phyloP scores from a whole-genome alignment of 306 rosid species.

The Cicer bijugum region DNA sequence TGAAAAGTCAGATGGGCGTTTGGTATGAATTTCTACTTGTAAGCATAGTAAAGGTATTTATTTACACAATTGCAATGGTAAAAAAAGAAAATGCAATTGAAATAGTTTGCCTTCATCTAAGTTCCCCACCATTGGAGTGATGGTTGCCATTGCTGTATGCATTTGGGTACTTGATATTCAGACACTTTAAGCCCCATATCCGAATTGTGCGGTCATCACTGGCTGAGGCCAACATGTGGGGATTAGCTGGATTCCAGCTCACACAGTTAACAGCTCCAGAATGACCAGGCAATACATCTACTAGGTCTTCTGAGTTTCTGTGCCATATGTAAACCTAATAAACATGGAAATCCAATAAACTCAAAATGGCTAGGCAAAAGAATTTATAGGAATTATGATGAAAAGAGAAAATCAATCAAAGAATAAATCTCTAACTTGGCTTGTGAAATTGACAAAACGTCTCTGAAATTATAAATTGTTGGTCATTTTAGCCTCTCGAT shows the following conservation, averaged over 20 bases:
- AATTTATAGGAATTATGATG: conserved; percentile 4
- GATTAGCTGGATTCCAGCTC: conserved; percentile 94
- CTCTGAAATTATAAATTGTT: neutral
- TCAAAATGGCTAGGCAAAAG: neutral
- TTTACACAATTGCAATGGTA: conserved; percentile 79
- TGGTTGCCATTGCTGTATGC: conserved; percentile 73
- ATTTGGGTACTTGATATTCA: conserved; percentile 60
- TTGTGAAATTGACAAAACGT: neutral
- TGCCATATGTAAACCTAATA: conserved; percentile 91
- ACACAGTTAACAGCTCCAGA: conserved; percentile 97
- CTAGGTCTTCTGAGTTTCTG: conserved; percentile 69
- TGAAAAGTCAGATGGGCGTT: conserved; percentile 61
- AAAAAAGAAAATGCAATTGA: conserved; percentile 44
- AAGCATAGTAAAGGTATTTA: conserved; percentile 59
- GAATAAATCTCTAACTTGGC: neutral
- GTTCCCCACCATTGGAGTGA: conserved; percentile 75
- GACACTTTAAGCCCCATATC: conserved; percentile 87
- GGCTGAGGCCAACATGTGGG: conserved; percentile 96
- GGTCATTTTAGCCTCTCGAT: neutral
- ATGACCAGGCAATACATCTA: conserved; percentile 82
- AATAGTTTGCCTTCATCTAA: conserved; percentile 48
- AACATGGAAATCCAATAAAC: conserved; percentile 37
- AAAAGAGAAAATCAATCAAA: neutral
- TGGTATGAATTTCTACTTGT: conserved; percentile 64
- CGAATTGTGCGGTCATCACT: conserved; percentile 91